phyloP scores from a whole-genome alignment of 139 green algal species.

The Dunaliella primolecta region DNA sequence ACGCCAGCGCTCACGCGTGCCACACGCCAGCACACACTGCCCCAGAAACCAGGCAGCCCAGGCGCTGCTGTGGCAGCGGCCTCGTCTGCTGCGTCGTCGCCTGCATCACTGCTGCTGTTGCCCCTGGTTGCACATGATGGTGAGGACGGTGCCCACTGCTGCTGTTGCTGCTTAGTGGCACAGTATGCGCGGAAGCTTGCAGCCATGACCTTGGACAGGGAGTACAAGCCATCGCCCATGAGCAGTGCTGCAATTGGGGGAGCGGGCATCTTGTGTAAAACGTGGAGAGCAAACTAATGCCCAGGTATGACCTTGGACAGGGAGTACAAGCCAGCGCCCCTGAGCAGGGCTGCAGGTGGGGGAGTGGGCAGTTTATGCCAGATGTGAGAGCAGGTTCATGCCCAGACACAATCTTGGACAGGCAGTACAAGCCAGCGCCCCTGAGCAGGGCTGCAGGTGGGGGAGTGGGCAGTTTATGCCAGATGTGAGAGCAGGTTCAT shows the following conservation, averaged over 20 bases:
- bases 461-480: no score
- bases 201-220: conserved; percentile 39
- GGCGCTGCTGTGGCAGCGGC: no score
- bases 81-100: neutral
- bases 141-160: no score
- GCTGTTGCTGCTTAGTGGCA: neutral
- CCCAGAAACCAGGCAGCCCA: no score
- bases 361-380: no score
- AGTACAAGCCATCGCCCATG: conserved; percentile 51
- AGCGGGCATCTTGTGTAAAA: no score
- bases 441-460: conserved; percentile 28
- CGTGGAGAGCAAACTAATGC: no score
- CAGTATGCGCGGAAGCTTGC: conserved; percentile 6
- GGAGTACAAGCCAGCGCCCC: conserved; percentile 52
- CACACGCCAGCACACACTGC: neutral
- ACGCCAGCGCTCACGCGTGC: neutral
- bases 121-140: neutral
- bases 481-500: no score
- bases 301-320: conserved; percentile 36
- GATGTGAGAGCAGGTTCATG: no score
- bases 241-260: conserved; percentile 26
- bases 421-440: conserved; percentile 49
- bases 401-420: conserved; percentile 38
- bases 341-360: conserved; percentile 23
- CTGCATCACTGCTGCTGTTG: conserved; percentile 2